Evolutionary conservation across 163 green algal genomes (phyloP).

Genomic region (Scenedesmus sp.): DNA sequence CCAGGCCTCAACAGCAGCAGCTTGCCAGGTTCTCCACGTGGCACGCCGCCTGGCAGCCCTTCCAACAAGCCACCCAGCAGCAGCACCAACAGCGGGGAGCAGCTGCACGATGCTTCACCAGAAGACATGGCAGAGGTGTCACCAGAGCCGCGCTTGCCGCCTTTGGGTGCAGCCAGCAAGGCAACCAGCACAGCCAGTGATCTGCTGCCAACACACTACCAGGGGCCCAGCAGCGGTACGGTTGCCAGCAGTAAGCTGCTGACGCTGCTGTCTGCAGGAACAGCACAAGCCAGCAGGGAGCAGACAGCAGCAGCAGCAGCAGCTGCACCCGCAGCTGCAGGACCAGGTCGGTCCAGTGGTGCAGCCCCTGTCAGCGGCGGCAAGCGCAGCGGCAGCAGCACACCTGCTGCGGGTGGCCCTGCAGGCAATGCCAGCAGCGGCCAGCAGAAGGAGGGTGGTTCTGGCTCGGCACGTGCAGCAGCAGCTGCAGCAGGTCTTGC

Average conservation of each 20-base stretch:
- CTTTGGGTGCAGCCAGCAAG: neutral
- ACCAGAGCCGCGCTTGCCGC: neutral
- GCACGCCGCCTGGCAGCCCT: constrained; percentile 4
- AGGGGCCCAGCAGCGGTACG: neutral
- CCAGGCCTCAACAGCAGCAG: constrained; percentile 22
- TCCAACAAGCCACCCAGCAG: constrained; percentile 1
- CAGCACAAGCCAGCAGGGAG: neutral
- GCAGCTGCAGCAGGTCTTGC: constrained; percentile 19
- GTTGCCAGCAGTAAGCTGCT: constrained; percentile 35
- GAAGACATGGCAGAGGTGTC: constrained; percentile 31
- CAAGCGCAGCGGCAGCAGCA: constrained; percentile 7
- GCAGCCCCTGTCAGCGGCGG: neutral
- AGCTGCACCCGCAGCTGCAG: neutral
- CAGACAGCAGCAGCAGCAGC: constrained; percentile 19
- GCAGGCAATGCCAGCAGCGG: neutral
- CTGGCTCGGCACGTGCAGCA: neutral
- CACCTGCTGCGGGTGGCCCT: neutral
- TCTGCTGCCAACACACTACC: constrained; percentile 24
- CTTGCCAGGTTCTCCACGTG: constrained; percentile 26
- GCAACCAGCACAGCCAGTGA: constrained; percentile 40
- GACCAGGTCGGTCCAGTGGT: neutral
- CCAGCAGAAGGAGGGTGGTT: neutral
- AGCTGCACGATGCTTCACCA: neutral
- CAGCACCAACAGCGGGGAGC: constrained; percentile 23
- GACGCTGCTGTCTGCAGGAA: constrained; percentile 18